Evolutionary conservation across 2,329 filamentous ascomycete species (phyloP), one percentile per base, ranked within the genome.

Genomic region (Ophiostoma australiae): DNA sequence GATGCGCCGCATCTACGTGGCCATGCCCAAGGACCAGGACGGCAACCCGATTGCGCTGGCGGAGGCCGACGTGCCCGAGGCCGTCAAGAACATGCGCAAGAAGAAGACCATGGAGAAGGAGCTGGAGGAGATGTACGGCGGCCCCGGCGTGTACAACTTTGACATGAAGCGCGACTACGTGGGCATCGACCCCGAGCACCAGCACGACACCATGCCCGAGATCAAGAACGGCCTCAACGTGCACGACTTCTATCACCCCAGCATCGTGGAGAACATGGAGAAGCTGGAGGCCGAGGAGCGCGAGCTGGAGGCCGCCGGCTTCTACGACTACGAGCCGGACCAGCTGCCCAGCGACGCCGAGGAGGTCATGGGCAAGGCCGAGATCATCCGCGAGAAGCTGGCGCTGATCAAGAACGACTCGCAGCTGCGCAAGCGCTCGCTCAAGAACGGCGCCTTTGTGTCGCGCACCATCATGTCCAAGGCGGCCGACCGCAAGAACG

Each of bases 391-490:
- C 74, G 94, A 97, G 85, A 97, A 98, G 88, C 90, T 93, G 76
- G 87, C 90, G 74, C 85, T 97, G 73, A 95, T 98, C 82, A 89
- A 92, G 79, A 98, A 98, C 82, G 95, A 97, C 77, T 91, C 93
- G 74, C 91, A 92, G 83, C 93, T 97, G 90, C 73, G 74, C 73
- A 92, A 93, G 82, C 98, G 97, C 85, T 91, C 90, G 61, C 89
- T 99, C 80, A 98, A 99, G 90, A 99, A 99, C 85, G 89, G 93
- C 76, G 94, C 95, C 73, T 87, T 94, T 76, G 96, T 99, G 74
- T 96, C 95, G 33, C 90, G 95, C 77, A 91, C 90, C 76, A 87
- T 70, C 4, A 69, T 73, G 66, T 75, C 74, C 44, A 90, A 37
- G 89, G 94, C 70, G 92, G 90, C 55, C 87, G 93, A n/a, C 55